Evolutionary conservation across 176 grass and related monocot genomes (phyloP).

Genomic region (Alloteropsis semialata): DNA sequence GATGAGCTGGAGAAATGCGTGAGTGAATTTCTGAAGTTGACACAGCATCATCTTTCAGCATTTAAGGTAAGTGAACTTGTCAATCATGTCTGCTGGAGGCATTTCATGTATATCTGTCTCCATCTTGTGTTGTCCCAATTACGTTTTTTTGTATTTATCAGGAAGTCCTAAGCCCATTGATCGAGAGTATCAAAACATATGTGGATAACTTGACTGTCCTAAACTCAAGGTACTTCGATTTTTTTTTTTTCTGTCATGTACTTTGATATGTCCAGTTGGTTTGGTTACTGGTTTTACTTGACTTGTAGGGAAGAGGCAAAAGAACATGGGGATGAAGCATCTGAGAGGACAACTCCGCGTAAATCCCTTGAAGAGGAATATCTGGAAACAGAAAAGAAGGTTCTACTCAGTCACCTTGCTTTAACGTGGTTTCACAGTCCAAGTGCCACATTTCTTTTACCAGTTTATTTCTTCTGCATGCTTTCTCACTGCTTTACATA

Average conservation of each 20-base stretch:
- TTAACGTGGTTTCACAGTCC: background rate
- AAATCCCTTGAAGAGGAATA: conserved; percentile 87
- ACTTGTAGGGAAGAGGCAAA: conserved; percentile 42
- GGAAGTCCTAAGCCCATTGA: conserved; percentile 57
- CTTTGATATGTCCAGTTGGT: background rate
- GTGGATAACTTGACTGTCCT: conserved; percentile 71
- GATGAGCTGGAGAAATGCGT: conserved; percentile 79
- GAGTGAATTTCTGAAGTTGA: conserved; percentile 69
- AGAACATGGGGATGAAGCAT: conserved; percentile 42
- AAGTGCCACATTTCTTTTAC: conserved; percentile 16
- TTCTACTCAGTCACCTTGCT: conserved; percentile 11
- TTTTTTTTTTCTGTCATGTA: background rate
- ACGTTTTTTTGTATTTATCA: conserved; percentile 33
- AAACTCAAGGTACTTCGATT: conserved; percentile 51
- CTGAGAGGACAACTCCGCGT: conserved; percentile 51
- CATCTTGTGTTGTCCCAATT: conserved; percentile 8
- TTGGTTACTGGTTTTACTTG: conserved; percentile 15
- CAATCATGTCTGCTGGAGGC: conserved; percentile 4
- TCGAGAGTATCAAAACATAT: conserved; percentile 61
- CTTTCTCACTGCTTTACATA: background rate
- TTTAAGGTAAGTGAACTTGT: conserved; percentile 64
- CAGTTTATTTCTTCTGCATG: conserved; percentile 8
- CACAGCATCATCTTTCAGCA: conserved; percentile 76
- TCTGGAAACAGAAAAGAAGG: conserved; percentile 93
- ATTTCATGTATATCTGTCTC: background rate